Evolutionary conservation across 176 grass and related monocot genomes (phyloP).

Genomic region (barley (Hordeum vulgare)): MorexV3_pseudomolecules_assembly NC_058520.1:537117210-537117709

Average conservation of each 20-base stretch:
- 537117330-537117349: slow-evolving; percentile 71
- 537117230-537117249: neutral
- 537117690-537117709: neutral
- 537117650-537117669: neutral
- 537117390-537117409: slow-evolving; percentile 80
- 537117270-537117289: slow-evolving; percentile 93
- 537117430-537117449: slow-evolving; percentile 52
- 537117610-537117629: slow-evolving; percentile 88
- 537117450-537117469: slow-evolving; percentile 72
- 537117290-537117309: slow-evolving; percentile 59
- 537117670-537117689: neutral
- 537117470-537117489: slow-evolving; percentile 90
- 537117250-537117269: slow-evolving; percentile 63
- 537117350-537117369: slow-evolving; percentile 74
- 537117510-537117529: slow-evolving; percentile 79
- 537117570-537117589: slow-evolving; percentile 60
- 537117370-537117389: slow-evolving; percentile 72
- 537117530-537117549: slow-evolving; percentile 85
- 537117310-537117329: slow-evolving; percentile 78
- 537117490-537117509: slow-evolving; percentile 94
- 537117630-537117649: slow-evolving; percentile 73
- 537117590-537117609: slow-evolving; percentile 81
- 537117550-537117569: slow-evolving; percentile 73
- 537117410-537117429: slow-evolving; percentile 61
- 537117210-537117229: neutral